These are phyloP conservation scores for Lodderomyces jiufengensis DNA, from an alignment of 1,139 yeast genomes.

Conservation along the genomic window DNA sequence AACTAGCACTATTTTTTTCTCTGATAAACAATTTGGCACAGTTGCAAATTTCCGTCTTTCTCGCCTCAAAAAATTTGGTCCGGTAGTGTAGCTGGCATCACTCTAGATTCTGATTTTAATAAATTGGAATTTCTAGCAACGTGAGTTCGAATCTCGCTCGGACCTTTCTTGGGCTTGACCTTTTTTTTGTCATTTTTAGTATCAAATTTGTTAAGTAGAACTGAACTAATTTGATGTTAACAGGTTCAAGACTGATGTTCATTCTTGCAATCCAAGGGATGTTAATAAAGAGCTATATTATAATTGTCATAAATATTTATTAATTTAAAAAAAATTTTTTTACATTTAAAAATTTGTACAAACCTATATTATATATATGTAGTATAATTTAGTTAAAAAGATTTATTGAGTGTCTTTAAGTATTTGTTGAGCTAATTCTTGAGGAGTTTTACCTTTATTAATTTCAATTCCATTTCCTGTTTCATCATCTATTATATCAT, in stretches of 20 bases:
- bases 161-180: constrained; percentile 17
- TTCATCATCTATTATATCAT: constrained; percentile 2
- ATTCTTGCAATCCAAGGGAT: no score
- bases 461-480: constrained; percentile 5
- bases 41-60: background rate
- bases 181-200: constrained; percentile 5
- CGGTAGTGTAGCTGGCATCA: constrained; percentile 36
- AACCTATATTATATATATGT: no score
- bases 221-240: no score
- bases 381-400: no score
- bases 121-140: constrained; percentile 23
- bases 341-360: no score
- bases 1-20: background rate
- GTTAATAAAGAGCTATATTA: no score
- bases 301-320: no score
- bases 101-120: constrained; percentile 28
- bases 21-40: background rate
- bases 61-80: no score
- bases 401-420: constrained; percentile 9
- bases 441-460: constrained; percentile 3
- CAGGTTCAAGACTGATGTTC: no score
- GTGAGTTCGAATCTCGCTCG: constrained; percentile 39
- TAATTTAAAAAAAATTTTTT: no score
- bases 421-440: constrained; percentile 12
- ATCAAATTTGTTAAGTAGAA: background rate